phyloP scores from a whole-genome alignment of 2,329 filamentous ascomycete species.

The Coleophoma cylindrospora region DNA sequence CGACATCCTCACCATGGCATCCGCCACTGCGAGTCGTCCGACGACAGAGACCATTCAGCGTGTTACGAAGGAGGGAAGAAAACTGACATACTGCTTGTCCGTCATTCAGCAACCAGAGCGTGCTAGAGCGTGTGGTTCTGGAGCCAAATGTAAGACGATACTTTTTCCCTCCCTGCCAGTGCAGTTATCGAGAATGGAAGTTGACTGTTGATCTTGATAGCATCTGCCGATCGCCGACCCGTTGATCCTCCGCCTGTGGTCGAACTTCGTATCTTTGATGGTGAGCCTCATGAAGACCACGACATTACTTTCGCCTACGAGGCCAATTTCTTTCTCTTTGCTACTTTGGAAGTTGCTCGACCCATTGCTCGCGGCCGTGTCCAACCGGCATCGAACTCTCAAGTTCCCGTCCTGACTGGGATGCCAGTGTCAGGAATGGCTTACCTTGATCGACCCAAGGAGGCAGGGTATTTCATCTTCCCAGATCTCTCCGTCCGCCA shows the following conservation, averaged over 20 bases:
- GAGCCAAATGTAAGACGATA: slow-evolving; percentile 76
- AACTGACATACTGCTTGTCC: slow-evolving; percentile 73
- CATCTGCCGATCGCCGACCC: slow-evolving; percentile 81
- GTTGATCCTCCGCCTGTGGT: slow-evolving; percentile 95
- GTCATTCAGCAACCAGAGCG: slow-evolving; percentile 94
- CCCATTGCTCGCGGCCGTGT: slow-evolving; percentile 77
- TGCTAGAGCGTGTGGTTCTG: slow-evolving; percentile 90
- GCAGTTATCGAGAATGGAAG: too few species aligned
- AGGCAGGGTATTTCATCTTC: slow-evolving; percentile 92
- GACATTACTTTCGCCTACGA: slow-evolving; percentile 89
- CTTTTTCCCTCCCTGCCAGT: neutral
- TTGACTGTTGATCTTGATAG: slow-evolving; percentile 32
- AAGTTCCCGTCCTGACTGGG: slow-evolving; percentile 82
- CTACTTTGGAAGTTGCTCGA: slow-evolving; percentile 82
- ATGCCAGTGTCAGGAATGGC: slow-evolving; percentile 95
- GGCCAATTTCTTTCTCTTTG: slow-evolving; percentile 96
- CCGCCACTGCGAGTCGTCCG: neutral
- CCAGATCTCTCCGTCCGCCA: slow-evolving; percentile 94
- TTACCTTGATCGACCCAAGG: slow-evolving; percentile 80
- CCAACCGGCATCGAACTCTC: slow-evolving; percentile 56
- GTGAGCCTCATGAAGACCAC: slow-evolving; percentile 36
- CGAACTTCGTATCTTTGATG: slow-evolving; percentile 81
- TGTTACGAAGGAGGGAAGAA: slow-evolving; percentile 68
- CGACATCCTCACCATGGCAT: neutral
- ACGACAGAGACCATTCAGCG: slow-evolving; percentile 17